Evolutionary conservation across 2,329 filamentous ascomycete species (phyloP).

Genomic region (Aspergillus ustus): DNA sequence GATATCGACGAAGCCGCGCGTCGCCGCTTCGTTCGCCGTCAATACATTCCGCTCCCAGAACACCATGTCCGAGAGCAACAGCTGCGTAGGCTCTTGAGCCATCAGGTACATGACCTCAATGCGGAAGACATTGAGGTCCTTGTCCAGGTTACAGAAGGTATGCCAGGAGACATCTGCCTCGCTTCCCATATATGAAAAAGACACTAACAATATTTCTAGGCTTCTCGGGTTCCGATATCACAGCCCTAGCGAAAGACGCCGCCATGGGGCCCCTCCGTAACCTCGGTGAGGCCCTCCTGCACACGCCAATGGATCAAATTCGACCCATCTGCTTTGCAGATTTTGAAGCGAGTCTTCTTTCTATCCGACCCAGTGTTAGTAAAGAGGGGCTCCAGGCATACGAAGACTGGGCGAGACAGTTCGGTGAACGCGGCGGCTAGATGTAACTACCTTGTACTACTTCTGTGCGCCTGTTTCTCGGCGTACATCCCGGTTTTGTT

Average conservation of each 20-base stretch:
- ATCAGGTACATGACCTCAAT: slow-evolving; percentile 82
- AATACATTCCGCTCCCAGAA: slow-evolving; percentile 95
- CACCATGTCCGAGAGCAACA: slow-evolving; percentile 79
- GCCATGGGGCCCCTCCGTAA: slow-evolving; percentile 95
- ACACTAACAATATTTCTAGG: slow-evolving; percentile 57
- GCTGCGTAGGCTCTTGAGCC: slow-evolving; percentile 75
- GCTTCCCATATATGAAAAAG: not conserved
- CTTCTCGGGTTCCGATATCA: slow-evolving; percentile 98
- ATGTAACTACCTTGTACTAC: slow-evolving; percentile 1
- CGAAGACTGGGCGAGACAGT: slow-evolving; percentile 92
- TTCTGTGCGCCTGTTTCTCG: not conserved
- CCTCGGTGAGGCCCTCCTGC: slow-evolving; percentile 83
- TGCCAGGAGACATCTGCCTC: not conserved
- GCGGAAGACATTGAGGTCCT: slow-evolving; percentile 73
- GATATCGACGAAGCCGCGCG: slow-evolving; percentile 95
- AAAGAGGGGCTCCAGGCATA: slow-evolving; percentile 83
- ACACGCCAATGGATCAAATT: slow-evolving; percentile 94
- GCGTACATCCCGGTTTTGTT: not conserved
- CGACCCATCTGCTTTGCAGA: slow-evolving; percentile 81
- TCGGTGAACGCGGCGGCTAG: slow-evolving; percentile 81
- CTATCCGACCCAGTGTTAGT: slow-evolving; percentile 88
- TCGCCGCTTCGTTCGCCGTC: slow-evolving; percentile 84
- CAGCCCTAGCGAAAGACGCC: slow-evolving; percentile 93
- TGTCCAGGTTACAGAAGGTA: slow-evolving; percentile 84
- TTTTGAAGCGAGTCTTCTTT: slow-evolving; percentile 80